Evolutionary conservation across 2,329 filamentous ascomycete genomes (phyloP).

Genomic region (Neopestalotiopsis rosae): DNA sequence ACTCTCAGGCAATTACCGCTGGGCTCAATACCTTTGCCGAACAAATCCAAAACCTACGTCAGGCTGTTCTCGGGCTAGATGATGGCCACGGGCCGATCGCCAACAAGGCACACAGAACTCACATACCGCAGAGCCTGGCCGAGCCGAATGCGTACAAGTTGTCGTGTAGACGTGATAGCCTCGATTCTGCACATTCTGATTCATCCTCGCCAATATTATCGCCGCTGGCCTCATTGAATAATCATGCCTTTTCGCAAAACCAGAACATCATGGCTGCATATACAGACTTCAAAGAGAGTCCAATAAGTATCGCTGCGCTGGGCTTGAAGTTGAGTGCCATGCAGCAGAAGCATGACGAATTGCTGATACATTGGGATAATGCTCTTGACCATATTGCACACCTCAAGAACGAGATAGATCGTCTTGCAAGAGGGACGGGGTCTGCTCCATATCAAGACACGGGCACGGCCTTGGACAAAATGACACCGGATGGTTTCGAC

Average conservation of each 20-base stretch:
- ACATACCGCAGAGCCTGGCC: background rate
- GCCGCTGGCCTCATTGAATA: constrained; percentile 5
- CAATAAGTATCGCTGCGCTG: background rate
- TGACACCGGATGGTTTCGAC: background rate
- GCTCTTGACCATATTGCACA: background rate
- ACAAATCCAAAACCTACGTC: background rate
- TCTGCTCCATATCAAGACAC: background rate
- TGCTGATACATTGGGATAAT: constrained; percentile 6
- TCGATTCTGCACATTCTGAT: background rate
- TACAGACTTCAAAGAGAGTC: background rate
- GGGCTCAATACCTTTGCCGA: constrained; percentile 1
- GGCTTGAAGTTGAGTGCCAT: constrained; percentile 1
- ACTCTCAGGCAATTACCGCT: background rate
- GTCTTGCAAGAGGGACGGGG: background rate
- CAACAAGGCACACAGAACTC: background rate
- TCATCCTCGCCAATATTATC: constrained; percentile 3
- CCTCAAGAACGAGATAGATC: background rate
- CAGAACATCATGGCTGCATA: background rate
- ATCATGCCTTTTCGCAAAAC: background rate
- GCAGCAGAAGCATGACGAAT: constrained; percentile 9
- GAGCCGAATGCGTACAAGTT: background rate
- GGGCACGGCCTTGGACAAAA: background rate
- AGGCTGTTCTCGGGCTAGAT: background rate
- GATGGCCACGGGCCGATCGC: background rate
- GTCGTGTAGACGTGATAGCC: background rate